phyloP scores from a whole-genome alignment of 768 basidiomycete genomes.

The Daedalea quercina region DNA sequence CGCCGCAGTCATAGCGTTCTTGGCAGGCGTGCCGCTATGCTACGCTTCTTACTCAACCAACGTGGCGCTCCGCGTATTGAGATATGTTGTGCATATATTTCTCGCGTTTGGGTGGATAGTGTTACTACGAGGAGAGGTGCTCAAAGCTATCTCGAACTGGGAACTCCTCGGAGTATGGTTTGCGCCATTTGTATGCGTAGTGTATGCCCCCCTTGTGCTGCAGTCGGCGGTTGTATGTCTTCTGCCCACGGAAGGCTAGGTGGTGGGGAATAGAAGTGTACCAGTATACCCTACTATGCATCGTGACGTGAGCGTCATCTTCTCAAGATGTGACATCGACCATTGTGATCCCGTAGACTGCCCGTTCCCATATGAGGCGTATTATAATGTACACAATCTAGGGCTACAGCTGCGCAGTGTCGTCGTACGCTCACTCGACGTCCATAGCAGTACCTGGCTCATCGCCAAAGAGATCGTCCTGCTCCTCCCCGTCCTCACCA shows the following conservation, averaged over 20 bases:
- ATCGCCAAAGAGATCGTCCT: slow-evolving; percentile 26
- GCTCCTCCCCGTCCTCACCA: slow-evolving; percentile 24
- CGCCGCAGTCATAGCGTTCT: slow-evolving; percentile 60
- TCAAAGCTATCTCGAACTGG: slow-evolving; percentile 66
- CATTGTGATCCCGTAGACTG: too few species aligned
- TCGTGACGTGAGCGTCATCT: too few species aligned
- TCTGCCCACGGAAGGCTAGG: slow-evolving; percentile 22
- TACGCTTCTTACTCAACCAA: slow-evolving; percentile 31
- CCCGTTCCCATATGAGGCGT: too few species aligned
- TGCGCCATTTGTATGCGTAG: slow-evolving; percentile 72
- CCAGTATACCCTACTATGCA: not conserved
- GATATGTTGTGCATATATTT: slow-evolving; percentile 32
- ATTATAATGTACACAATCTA: too few species aligned
- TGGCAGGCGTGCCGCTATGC: slow-evolving; percentile 59
- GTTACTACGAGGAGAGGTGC: slow-evolving; percentile 36
- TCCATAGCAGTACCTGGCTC: slow-evolving; percentile 20
- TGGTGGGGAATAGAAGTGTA: not conserved
- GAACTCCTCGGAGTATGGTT: slow-evolving; percentile 78
- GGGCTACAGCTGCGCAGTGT: too few species aligned
- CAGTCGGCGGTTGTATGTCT: slow-evolving; percentile 61
- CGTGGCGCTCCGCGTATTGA: slow-evolving; percentile 21
- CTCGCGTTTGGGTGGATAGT: slow-evolving; percentile 59
- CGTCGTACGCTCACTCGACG: slow-evolving; percentile 23
- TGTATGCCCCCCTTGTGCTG: slow-evolving; percentile 68
- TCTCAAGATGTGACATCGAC: too few species aligned